Percentiles rank a stretch among this genome's conserved stretches.
phyloP scores from a whole-genome alignment of 306 rosid genomes.

The Rosa lucieae region DNA sequence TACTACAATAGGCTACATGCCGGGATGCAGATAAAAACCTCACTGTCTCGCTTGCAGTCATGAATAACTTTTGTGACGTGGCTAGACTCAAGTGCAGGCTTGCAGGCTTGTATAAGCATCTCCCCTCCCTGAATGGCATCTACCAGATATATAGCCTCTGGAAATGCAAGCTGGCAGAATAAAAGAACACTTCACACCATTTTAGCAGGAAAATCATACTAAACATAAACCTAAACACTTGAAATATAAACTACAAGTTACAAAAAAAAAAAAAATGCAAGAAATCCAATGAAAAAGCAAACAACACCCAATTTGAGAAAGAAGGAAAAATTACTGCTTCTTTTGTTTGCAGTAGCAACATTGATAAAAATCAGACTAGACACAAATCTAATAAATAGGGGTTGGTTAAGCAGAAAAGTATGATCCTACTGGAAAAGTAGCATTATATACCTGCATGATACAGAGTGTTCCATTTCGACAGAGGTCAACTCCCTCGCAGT shows the following conservation, averaged over 20 bases:
- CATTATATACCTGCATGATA: constrained; percentile 68
- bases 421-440: neutral
- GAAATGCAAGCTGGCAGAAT: constrained; percentile 82
- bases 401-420: neutral
- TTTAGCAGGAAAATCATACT: neutral
- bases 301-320: neutral
- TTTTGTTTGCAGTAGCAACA: neutral
- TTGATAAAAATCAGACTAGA: neutral
- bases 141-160: constrained; percentile 91
- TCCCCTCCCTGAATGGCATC: constrained; percentile 88
- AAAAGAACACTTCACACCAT: neutral
- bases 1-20: constrained; percentile 6
- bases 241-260: neutral
- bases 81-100: constrained; percentile 96
- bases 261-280: neutral
- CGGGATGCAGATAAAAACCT: constrained; percentile 51
- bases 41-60: constrained; percentile 98
- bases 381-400: constrained; percentile 2
- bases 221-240: neutral
- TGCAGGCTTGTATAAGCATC: constrained; percentile 80
- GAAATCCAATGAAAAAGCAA: neutral
- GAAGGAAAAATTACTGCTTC: neutral
- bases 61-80: constrained; percentile 93
- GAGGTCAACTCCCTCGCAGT: constrained; percentile 89
- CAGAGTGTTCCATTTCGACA: constrained; percentile 84